phyloP scores from a whole-genome alignment of 2,329 filamentous ascomycete genomes.

The Epichloe bromicola region DNA sequence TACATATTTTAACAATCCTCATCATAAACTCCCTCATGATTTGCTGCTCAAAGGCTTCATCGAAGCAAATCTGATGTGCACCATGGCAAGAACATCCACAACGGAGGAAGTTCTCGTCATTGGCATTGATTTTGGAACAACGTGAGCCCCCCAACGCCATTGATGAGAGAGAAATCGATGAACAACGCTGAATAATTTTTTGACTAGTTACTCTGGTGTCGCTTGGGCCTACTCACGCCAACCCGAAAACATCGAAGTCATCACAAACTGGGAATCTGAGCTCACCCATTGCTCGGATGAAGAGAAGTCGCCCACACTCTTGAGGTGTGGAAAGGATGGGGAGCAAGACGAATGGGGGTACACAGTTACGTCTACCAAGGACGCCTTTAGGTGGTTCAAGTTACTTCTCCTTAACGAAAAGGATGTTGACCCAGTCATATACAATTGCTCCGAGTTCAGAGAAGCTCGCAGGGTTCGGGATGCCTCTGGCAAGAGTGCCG shows the following conservation, averaged over 20 bases:
- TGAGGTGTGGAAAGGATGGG: background rate
- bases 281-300: conserved; percentile 13
- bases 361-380: conserved; percentile 9
- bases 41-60: background rate
- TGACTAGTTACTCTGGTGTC: conserved; percentile 24
- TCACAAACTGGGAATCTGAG: conserved; percentile 18
- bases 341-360: conserved; percentile 19
- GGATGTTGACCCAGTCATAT: conserved; percentile 16
- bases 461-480: conserved; percentile 1
- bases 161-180: too few relatives aligned
- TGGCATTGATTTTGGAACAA: conserved; percentile 35
- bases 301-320: conserved; percentile 20
- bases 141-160: conserved; percentile 14
- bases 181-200: too few relatives aligned
- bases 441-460: conserved; percentile 10
- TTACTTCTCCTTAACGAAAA: conserved; percentile 21
- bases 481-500: conserved; percentile 8
- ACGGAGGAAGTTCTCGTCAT: conserved; percentile 17
- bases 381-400: conserved; percentile 28
- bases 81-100: background rate
- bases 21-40: too few relatives aligned
- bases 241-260: conserved; percentile 15
- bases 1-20: background rate
- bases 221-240: conserved; percentile 23
- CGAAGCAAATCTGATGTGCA: background rate